Base-by-base conservation (phyloP, 257 asterid genomes). In the Solanum pimpinellifolium region DNA sequence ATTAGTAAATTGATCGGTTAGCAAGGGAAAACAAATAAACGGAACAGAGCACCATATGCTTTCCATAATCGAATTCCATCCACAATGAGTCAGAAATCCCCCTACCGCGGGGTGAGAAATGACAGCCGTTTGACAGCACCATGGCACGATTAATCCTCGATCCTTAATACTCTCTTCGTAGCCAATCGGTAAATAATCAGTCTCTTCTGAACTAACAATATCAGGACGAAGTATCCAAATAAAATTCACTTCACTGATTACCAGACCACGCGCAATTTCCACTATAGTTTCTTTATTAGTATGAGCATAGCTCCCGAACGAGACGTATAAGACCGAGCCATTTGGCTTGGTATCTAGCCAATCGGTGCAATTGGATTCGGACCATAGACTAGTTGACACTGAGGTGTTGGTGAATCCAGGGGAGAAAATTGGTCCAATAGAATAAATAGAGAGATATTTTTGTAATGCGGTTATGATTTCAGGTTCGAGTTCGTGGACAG, bases 241-340 rank as follows among this genome's bases (percentile, higher is more conserved):
- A 72, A 95, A 95, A 75, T 87, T 83, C 25, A 91, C 92, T 31
- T 90, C 90, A 44, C 96, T 94, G 1, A 56, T 4, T 37, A 90
- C 29, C 3, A 95, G 90, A 20, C 98, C 98, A 11, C 87, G 80
- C 29, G 96, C 96, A 33, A 95, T 94, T 85, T 93, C 98, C 88
- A 89, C 80, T 41, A 95, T 91, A 84, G 91, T 95, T 2, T 92
- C 80, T 86, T 92, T 92, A 27, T 89, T 92, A 4, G 94, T 90
- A 87, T 92, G 96, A 7, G 96, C 95, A 31, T 93, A 94, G 89
- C 98, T 94, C 5, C 98, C 98, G 15, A 95, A 95, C 0, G 98
- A 94, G 37, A 95, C 93, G 65, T 94, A 95, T 20, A 94, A n/a
- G 77, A 94, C 96, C 13, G 98, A 93, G 21, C 94, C 91, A 10